These are phyloP conservation scores for Cystobasidium ongulense DNA, from an alignment of 768 basidiomycete genomes.

Conservation along the genomic window DNA sequence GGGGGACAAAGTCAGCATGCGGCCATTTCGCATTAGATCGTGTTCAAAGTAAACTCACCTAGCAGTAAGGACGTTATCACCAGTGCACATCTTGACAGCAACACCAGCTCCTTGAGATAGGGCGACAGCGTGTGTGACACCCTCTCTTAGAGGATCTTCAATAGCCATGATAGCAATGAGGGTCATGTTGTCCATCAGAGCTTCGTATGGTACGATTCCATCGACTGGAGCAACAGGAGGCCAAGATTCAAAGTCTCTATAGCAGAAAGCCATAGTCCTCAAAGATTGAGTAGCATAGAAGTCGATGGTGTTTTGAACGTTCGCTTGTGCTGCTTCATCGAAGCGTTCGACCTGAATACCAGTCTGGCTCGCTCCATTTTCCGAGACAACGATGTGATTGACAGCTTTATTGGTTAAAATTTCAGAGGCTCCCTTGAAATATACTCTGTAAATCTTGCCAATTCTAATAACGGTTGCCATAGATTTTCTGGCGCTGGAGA, in stretches of 20 bases:
- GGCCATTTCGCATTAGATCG: not conserved
- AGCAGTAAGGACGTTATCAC: slow-evolving; percentile 74
- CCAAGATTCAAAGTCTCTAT: slow-evolving; percentile 77
- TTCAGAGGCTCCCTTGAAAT: slow-evolving; percentile 89
- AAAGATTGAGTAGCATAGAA: slow-evolving; percentile 96
- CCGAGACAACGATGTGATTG: slow-evolving; percentile 61
- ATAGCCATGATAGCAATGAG: slow-evolving; percentile 88
- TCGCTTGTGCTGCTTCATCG: slow-evolving; percentile 61
- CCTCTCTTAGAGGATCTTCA: slow-evolving; percentile 85
- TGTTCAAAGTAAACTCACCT: slow-evolving; percentile 34
- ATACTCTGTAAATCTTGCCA: slow-evolving; percentile 56
- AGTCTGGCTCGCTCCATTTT: slow-evolving; percentile 41
- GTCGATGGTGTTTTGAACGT: slow-evolving; percentile 82
- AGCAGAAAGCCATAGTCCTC: slow-evolving; percentile 88
- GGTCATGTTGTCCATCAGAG: slow-evolving; percentile 62
- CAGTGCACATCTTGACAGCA: slow-evolving; percentile 94
- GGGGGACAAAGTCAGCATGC: not conserved
- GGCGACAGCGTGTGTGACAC: slow-evolving; percentile 78
- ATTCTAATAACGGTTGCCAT: slow-evolving; percentile 81
- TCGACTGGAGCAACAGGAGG: slow-evolving; percentile 56
- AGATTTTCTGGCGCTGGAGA: slow-evolving; percentile 83
- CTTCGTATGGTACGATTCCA: slow-evolving; percentile 35
- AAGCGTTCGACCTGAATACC: slow-evolving; percentile 52
- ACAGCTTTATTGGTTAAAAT: slow-evolving; percentile 72
- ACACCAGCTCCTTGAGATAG: slow-evolving; percentile 85